Evolutionary conservation across 2,329 filamentous ascomycete genomes (phyloP), one percentile per base, ranked within the genome.

Genomic region (Amphichorda felina): DNA sequence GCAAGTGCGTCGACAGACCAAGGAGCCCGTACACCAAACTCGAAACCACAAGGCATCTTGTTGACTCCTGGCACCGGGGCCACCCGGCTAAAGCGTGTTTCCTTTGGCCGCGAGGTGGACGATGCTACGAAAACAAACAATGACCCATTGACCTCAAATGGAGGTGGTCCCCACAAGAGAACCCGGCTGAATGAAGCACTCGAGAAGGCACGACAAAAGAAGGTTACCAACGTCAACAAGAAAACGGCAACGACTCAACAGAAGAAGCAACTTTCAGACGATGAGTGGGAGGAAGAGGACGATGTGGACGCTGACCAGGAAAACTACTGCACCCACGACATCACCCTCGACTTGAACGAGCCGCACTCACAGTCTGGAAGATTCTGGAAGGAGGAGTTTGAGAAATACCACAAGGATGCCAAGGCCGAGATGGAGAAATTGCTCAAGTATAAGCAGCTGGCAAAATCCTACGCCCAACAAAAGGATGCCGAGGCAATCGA

Each of bases 331-430:
- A 70, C 74, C 35, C 64, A 69, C 37, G 79, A 86, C 45, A 60
- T 77, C 38, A 85, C 81, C 0, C 58, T 79, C 33, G 82, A 87
- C 47, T 59, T 85, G 33, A 79, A 80, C 42, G 77, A 84, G 47
- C 82, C 83, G 6, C 72, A 77, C 42, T 85, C 82, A 2, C 72
- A 80, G 40, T 86, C 82, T 4, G 82, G 82, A 6, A 76, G 72
- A 46, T 87, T 82, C 56, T 89, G 83, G 83, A 88, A 88, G 56
- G 69, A 73, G 17, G 74, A 86, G 49, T 88, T 82, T 47, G 71
- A 84, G 44, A 71, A 68, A 37, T 89, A 88, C 49, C 76, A 83
- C 33, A 66, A 74, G 30, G 79, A 82, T 42, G 82, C 82, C 42
- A 75, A 75, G 53, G 69, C 66, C 30, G 80, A 88, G 54, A 79